Evolutionary conservation across 192 early-diverging fungal genomes (phyloP).

Genomic region (Umbelopsis vinacea): DNA sequence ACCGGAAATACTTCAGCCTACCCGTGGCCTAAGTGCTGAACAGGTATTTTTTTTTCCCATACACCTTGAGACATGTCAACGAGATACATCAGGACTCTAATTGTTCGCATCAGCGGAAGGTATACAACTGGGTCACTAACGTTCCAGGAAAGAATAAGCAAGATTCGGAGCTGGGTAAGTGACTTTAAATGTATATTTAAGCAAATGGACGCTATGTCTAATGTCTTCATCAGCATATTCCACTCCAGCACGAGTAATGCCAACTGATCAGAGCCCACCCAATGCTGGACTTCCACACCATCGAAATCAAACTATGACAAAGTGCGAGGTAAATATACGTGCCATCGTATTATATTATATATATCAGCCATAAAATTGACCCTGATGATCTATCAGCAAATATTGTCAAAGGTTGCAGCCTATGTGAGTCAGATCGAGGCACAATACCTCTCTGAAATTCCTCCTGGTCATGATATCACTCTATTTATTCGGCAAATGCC

Average conservation of each 20-base stretch:
- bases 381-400: not conserved
- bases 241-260: not conserved
- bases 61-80: not conserved
- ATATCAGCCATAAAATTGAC: not conserved
- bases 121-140: not conserved
- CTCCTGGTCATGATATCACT: constrained; percentile 79
- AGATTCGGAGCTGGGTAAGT: constrained; percentile 12
- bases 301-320: not conserved
- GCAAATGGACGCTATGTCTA: not conserved
- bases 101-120: not conserved
- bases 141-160: not conserved
- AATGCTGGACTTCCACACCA: not conserved
- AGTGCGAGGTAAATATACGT: not conserved
- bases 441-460: constrained; percentile 59
- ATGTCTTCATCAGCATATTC: not conserved
- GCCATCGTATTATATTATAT: not conserved
- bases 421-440: not conserved
- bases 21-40: constrained; percentile 21
- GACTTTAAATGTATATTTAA: not conserved
- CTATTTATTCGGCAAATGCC: constrained; percentile 75
- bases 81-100: not conserved
- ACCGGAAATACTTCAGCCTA: constrained; percentile 26
- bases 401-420: constrained; percentile 7
- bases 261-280: not conserved
- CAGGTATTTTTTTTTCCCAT: constrained; percentile 9